phyloP scores from a whole-genome alignment of 306 rosid genomes.

The Hippophae rhamnoides region DNA sequence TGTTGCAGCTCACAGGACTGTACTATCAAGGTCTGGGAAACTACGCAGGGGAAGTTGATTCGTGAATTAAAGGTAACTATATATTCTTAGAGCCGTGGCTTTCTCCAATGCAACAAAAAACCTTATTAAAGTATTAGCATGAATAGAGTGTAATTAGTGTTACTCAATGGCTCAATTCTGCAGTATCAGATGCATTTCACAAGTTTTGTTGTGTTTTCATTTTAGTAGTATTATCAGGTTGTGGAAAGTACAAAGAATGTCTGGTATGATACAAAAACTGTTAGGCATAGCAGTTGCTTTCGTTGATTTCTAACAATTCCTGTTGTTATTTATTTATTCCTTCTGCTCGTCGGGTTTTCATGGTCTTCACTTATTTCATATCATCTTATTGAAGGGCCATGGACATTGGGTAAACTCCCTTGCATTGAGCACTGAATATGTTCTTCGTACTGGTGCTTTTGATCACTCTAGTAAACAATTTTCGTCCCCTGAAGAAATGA shows the following conservation, averaged over 20 bases:
- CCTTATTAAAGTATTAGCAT: too few relatives aligned
- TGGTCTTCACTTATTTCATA: neutral
- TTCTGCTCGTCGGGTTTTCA: conserved; percentile 5
- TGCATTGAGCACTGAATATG: neutral
- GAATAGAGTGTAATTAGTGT: too few relatives aligned
- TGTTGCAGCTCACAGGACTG: conserved; percentile 74
- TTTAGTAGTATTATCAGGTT: too few relatives aligned
- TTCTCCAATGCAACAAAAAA: too few relatives aligned
- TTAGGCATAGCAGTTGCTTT: too few relatives aligned
- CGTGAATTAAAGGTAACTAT: conserved; percentile 66
- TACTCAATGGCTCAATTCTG: too few relatives aligned
- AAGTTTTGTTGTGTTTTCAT: too few relatives aligned
- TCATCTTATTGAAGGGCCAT: neutral
- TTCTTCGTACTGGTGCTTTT: conserved; percentile 85
- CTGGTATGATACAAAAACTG: too few relatives aligned
- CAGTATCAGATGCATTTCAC: too few relatives aligned
- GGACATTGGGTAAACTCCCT: neutral
- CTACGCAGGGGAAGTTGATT: conserved; percentile 82
- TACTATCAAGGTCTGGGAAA: conserved; percentile 90
- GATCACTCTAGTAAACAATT: conserved; percentile 82
- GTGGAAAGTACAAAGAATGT: too few relatives aligned
- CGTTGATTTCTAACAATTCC: neutral
- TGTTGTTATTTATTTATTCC: conserved; percentile 1
- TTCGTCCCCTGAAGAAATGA: conserved; percentile 77
- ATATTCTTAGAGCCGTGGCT: neutral